Base-by-base conservation (phyloP, 2,329 filamentous ascomycete species). In the Elsinoe perseae region DNA sequence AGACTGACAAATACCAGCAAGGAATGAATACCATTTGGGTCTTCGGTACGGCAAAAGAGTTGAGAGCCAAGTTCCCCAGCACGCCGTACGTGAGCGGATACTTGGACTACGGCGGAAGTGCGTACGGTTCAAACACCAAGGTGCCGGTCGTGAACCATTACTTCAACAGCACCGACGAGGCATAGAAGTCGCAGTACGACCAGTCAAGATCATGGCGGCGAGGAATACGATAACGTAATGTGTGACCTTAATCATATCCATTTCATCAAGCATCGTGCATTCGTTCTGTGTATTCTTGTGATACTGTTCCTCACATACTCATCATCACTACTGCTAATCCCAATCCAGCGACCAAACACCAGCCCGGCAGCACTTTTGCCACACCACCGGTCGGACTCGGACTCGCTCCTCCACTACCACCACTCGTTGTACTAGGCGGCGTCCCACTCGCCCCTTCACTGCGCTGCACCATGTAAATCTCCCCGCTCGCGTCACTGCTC, bases 401-500 rank as follows among this genome's bases (percentile, higher is more conserved):
- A 12, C 7, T 43, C n/a, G 38, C 38, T 4, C 38, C 16, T 43
- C 16, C 16, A 3, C 38, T 18, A 20, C 16, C 21, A 4, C 38
- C 38, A 20, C 4, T 43, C 38, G 16, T 23, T 21, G 40, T 27
- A 21, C 40, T 27, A 14, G 48, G 48, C 30, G 48, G 12, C 7
- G 48, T 52, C 5, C 48, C 48, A 34, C 25, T 52, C 9, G 28
- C 30, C 2, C 25, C 30, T 28, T 34, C 21, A 25, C 38, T 14
- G 44, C 64, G 56, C 27, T 57, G 34, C 18, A 75, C 62, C 27
- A 86, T 77, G 62, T 80, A 86, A 40, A 87, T 77, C 72, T 87
- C 84, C 4, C 83, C 84, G 0, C 82, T 83, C 12, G 74, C 66
- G 65, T 87, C 84, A 3, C 77, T 82, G 57, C 73, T 79, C 72